Evolutionary conservation across 768 basidiomycete genomes (phyloP).

Genomic region (Cytidiella melzeri): DNA sequence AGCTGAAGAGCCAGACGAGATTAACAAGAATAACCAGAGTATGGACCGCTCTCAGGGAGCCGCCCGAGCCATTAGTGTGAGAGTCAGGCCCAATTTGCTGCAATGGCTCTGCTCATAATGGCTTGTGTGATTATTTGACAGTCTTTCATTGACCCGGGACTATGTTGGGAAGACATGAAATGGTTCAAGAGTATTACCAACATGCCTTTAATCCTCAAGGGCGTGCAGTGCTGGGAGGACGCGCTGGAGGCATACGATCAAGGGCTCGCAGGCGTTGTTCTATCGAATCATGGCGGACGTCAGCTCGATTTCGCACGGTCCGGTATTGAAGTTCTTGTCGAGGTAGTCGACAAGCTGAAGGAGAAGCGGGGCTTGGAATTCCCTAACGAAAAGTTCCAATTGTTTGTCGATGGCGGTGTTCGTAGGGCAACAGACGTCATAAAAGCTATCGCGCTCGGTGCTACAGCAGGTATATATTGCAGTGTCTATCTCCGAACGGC

Average conservation of each 20-base stretch:
- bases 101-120: no score
- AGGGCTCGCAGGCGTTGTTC: constrained; percentile 68
- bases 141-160: constrained; percentile 91
- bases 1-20: constrained; percentile 37
- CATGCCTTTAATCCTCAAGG: constrained; percentile 88
- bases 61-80: constrained; percentile 85
- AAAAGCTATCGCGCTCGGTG: constrained; percentile 83
- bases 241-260: constrained; percentile 78
- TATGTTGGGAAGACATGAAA: constrained; percentile 80
- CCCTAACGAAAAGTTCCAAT: constrained; percentile 74
- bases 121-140: no score
- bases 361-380: constrained; percentile 60
- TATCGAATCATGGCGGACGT: constrained; percentile 71
- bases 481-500: neutral
- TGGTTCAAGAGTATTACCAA: constrained; percentile 59
- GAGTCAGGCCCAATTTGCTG: no score
- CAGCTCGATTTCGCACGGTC: constrained; percentile 46
- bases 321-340: constrained; percentile 44
- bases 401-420: constrained; percentile 95
- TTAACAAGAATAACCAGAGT: constrained; percentile 22
- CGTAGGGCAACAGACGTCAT: constrained; percentile 85
- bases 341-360: constrained; percentile 66
- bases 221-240: constrained; percentile 81
- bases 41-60: constrained; percentile 88
- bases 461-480: constrained; percentile 60